Evolutionary conservation across 768 basidiomycete genomes (phyloP).

Genomic region (Cytidiella melzeri): DNA sequence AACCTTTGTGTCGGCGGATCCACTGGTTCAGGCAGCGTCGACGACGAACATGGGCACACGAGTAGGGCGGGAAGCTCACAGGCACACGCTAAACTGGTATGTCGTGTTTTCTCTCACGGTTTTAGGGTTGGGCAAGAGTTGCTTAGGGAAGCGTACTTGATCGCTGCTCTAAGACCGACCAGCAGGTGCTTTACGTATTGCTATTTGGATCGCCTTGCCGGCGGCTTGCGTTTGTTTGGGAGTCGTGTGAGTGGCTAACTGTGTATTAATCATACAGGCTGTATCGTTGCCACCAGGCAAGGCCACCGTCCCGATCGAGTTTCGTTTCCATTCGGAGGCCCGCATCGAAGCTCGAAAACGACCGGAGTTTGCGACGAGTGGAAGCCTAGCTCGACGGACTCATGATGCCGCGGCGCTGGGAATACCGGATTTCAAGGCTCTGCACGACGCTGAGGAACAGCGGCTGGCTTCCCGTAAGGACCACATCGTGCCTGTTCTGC

Average conservation of each 20-base stretch:
- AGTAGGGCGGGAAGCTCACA: background rate
- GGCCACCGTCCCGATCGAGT: conserved; percentile 37
- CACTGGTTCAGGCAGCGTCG: no score
- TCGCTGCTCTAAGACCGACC: no score
- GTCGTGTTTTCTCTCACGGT: background rate
- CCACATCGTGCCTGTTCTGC: conserved; percentile 42
- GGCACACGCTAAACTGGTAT: background rate
- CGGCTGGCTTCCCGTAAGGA: conserved; percentile 37
- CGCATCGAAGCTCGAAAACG: conserved; percentile 41
- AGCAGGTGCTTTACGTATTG: background rate
- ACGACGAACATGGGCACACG: background rate
- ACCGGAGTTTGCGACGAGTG: conserved; percentile 28
- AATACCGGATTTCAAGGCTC: conserved; percentile 49
- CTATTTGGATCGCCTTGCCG: background rate
- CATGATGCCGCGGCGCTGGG: conserved; percentile 17
- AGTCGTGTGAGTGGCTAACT: no score
- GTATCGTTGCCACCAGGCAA: conserved; percentile 5
- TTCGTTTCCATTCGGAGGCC: conserved; percentile 47
- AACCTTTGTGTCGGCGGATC: no score
- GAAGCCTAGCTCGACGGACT: conserved; percentile 4
- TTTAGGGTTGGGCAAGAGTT: background rate
- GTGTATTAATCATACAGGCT: background rate
- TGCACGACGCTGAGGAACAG: conserved; percentile 44
- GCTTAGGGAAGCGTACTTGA: no score
- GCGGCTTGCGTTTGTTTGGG: no score